Evolutionary conservation across 306 rosid genomes (phyloP).

Genomic region (Dalbergia cochinchinensis): DNA sequence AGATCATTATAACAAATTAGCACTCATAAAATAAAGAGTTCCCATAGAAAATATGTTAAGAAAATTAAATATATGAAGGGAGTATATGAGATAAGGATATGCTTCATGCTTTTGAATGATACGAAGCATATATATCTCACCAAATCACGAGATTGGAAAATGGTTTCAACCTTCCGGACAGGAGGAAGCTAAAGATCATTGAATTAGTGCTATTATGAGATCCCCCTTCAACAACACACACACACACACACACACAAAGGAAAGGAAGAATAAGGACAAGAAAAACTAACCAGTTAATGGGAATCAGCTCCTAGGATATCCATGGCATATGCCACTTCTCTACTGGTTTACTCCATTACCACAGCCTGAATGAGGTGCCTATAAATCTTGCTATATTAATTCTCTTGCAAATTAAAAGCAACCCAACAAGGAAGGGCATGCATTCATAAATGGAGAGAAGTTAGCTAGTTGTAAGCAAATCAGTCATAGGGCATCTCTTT

Average conservation of each 20-base stretch:
- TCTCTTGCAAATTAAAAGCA: neutral
- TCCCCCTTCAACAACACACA: neutral
- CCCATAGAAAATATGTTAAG: too few relatives aligned
- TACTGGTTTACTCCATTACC: neutral
- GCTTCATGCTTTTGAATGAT: neutral
- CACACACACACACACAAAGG: neutral
- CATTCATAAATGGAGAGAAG: neutral
- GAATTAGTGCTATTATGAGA: neutral
- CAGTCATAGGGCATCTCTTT: slow-evolving; percentile 43
- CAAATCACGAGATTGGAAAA: neutral
- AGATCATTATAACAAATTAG: too few relatives aligned
- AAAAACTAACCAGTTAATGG: too few relatives aligned
- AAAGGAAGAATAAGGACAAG: neutral
- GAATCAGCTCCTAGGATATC: slow-evolving; percentile 14
- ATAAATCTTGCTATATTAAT: neutral
- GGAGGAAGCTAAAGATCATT: neutral
- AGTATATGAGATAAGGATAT: neutral
- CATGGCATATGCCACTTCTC: neutral
- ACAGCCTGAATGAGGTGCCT: neutral
- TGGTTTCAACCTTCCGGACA: neutral
- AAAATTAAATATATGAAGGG: too few relatives aligned
- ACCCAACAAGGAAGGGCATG: neutral
- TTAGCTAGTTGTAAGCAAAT: slow-evolving; percentile 18
- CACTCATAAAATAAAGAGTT: too few relatives aligned
- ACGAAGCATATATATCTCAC: slow-evolving; percentile 23